phyloP scores from a whole-genome alignment of 1,284 basidiomycete genomes.

The Cutaneotrichosporon cutaneum region DNA sequence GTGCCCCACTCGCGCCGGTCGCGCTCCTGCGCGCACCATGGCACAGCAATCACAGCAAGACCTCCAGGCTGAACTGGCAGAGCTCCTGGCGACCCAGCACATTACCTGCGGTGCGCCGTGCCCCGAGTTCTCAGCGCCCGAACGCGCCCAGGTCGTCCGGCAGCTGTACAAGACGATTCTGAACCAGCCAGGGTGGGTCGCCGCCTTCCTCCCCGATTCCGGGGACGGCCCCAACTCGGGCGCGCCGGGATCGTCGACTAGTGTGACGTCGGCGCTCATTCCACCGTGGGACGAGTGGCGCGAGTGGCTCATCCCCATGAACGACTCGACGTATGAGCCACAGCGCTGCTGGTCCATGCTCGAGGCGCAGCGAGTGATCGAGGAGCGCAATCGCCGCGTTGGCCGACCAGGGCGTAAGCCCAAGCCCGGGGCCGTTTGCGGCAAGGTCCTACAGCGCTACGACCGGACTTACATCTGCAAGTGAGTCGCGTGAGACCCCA shows the following conservation, averaged over 20 bases:
- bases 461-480: constrained; percentile 88
- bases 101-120: constrained; percentile 16
- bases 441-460: constrained; percentile 42
- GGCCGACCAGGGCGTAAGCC: constrained; percentile 24
- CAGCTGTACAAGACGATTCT: constrained; percentile 39
- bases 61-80: constrained; percentile 16
- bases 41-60: constrained; percentile 8
- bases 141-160: constrained; percentile 33
- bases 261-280: background rate
- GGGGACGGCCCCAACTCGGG: background rate
- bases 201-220: constrained; percentile 24
- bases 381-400: constrained; percentile 22
- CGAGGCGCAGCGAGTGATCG: constrained; percentile 24
- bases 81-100: constrained; percentile 20
- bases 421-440: constrained; percentile 38
- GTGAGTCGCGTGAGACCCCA: constrained; percentile 57
- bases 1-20: background rate
- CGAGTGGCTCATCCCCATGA: constrained; percentile 23
- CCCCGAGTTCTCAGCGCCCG: constrained; percentile 20
- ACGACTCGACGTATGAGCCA: constrained; percentile 19
- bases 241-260: background rate
- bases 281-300: constrained; percentile 27
- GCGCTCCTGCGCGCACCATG: constrained; percentile 17
- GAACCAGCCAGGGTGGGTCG: constrained; percentile 33
- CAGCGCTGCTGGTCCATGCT: constrained; percentile 24